Percentiles rank a stretch among this genome's conserved stretches.
Conservation (phyloP, 129 eudicot species). For the Pulicaria dysenterica region DNA sequence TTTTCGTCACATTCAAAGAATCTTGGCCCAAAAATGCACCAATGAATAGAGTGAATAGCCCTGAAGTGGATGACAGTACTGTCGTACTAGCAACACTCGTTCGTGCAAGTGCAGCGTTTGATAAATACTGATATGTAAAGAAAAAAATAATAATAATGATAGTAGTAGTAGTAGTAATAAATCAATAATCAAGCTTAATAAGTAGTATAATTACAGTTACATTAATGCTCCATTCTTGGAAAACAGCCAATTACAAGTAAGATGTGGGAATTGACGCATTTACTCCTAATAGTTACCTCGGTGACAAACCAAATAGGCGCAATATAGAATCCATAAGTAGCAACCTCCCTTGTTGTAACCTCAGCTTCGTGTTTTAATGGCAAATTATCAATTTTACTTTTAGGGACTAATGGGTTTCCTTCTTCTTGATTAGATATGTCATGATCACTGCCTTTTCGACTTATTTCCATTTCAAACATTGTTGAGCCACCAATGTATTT, state of each 20-base stretch:
- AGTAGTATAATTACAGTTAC: not conserved
- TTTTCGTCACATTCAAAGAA: constrained; percentile 71
- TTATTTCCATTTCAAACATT: constrained; percentile 65
- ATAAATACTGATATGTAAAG: constrained; percentile 65
- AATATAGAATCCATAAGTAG: constrained; percentile 77
- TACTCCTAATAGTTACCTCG: constrained; percentile 53
- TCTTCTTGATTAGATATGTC: constrained; percentile 70
- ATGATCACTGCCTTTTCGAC: constrained; percentile 63
- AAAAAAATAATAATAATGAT: not conserved
- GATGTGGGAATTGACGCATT: constrained; percentile 13
- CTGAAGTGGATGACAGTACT: constrained; percentile 95
- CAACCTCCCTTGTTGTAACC: constrained; percentile 73
- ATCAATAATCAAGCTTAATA: constrained; percentile 9
- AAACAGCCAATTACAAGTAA: not conserved
- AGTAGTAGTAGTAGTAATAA: too few relatives aligned
- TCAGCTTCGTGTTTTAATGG: constrained; percentile 46
- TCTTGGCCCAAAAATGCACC: constrained; percentile 97
- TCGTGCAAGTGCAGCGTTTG: constrained; percentile 98
- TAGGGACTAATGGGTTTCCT: constrained; percentile 59
- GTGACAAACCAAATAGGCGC: constrained; percentile 98
- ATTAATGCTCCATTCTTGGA: not conserved
- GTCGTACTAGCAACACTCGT: constrained; percentile 99
- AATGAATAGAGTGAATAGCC: constrained; percentile 91
- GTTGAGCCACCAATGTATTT: constrained; percentile 54
- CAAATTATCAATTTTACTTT: constrained; percentile 35